These are phyloP conservation scores for Penicillium sp. DNA, from an alignment of 2,329 filamentous ascomycete species.

Conservation along the genomic window DNA sequence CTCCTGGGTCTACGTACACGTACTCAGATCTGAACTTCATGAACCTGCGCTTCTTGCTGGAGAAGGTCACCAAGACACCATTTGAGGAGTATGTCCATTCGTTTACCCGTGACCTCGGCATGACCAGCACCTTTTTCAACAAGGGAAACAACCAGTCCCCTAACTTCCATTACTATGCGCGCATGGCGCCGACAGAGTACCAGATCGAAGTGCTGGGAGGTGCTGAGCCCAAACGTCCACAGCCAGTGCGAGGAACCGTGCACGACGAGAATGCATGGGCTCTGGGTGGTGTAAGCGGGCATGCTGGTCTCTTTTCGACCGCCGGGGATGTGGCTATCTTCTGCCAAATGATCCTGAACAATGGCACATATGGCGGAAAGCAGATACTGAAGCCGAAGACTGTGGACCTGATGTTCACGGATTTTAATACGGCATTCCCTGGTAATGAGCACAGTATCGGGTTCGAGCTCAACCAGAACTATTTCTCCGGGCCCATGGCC, in stretches of 20 bases:
- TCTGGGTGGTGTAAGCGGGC: slow-evolving; percentile 35
- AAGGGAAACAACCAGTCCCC: not conserved
- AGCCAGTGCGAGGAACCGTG: slow-evolving; percentile 41
- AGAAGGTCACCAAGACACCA: slow-evolving; percentile 25
- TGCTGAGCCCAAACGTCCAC: slow-evolving; percentile 34
- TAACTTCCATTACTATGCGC: not conserved
- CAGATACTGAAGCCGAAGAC: slow-evolving; percentile 27
- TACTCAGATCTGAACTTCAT: slow-evolving; percentile 41
- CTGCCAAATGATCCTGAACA: slow-evolving; percentile 41
- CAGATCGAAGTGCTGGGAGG: slow-evolving; percentile 31
- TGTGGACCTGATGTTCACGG: slow-evolving; percentile 35
- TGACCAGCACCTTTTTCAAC: slow-evolving; percentile 1
- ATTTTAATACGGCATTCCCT: slow-evolving; percentile 32
- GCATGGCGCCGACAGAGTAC: slow-evolving; percentile 34
- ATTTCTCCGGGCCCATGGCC: slow-evolving; percentile 32
- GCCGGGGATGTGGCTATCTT: slow-evolving; percentile 31
- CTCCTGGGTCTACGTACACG: slow-evolving; percentile 29
- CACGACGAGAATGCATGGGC: slow-evolving; percentile 40
- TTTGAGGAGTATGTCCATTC: slow-evolving; percentile 28
- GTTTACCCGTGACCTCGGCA: not conserved
- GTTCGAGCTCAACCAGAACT: slow-evolving; percentile 35
- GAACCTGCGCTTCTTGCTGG: slow-evolving; percentile 31
- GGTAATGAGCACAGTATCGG: slow-evolving; percentile 30
- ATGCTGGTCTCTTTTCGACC: slow-evolving; percentile 39
- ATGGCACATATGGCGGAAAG: slow-evolving; percentile 34